Percentiles rank a stretch among this genome's conserved stretches.
These are phyloP conservation scores for Eleusine coracana DNA, from an alignment of 176 grass and related monocot genomes.

Conservation along the genomic window DNA sequence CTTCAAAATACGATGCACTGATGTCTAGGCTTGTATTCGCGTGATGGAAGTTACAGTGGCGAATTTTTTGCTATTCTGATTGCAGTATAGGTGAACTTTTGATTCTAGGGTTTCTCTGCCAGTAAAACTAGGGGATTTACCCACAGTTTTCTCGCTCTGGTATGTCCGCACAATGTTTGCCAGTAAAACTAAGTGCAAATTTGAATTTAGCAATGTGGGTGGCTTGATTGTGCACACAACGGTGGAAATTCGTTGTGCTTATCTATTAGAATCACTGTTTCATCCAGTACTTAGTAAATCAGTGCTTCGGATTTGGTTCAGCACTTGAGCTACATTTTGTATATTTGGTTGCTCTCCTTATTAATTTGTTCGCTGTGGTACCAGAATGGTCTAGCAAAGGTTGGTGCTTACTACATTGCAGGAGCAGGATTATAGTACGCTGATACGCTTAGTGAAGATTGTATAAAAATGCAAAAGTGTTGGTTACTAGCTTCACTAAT, in stretches of 20 bases:
- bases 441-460: neutral
- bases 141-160: neutral
- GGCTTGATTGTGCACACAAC: neutral
- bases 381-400: neutral
- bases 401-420: neutral
- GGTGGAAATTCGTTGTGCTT: neutral
- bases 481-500: neutral
- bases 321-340: neutral
- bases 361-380: neutral
- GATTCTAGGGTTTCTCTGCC: conserved; percentile 34
- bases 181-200: neutral
- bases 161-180: neutral
- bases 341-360: neutral
- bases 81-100: neutral
- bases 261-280: neutral
- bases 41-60: neutral
- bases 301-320: neutral
- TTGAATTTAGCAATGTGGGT: neutral
- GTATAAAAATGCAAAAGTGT: neutral
- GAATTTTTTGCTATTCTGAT: neutral
- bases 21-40: neutral
- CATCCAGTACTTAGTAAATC: neutral
- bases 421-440: neutral
- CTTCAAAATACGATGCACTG: neutral
- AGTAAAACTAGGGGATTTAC: neutral